phyloP scores from a whole-genome alignment of 139 green algal genomes.

The Pleodorina starrii region DNA sequence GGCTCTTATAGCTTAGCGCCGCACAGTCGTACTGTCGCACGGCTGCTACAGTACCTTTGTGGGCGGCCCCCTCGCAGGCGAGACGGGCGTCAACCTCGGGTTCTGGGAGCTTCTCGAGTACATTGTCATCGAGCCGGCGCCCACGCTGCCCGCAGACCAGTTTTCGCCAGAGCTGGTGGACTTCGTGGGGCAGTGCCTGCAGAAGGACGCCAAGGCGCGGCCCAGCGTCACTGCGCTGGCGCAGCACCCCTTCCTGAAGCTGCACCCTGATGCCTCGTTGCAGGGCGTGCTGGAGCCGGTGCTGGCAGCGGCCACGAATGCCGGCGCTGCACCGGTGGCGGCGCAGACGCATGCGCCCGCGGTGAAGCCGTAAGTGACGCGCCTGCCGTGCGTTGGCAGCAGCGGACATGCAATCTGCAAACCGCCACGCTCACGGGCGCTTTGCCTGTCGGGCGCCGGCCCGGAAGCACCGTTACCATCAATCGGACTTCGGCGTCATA shows the following conservation, averaged over 20 bases:
- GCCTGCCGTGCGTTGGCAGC: no score
- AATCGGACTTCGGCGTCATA: no score
- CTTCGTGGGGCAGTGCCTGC: slow-evolving; percentile 85
- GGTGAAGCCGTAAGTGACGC: no score
- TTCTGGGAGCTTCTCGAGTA: slow-evolving; percentile 79
- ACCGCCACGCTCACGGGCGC: no score
- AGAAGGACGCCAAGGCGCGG: slow-evolving; percentile 56
- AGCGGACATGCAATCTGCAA: no score
- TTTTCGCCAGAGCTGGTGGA: slow-evolving; percentile 86
- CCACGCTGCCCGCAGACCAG: slow-evolving; percentile 48
- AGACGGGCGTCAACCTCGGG: slow-evolving; percentile 58
- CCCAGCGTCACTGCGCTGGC: slow-evolving; percentile 52
- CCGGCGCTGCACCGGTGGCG: not conserved
- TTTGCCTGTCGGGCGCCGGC: no score
- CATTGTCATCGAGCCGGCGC: slow-evolving; percentile 66
- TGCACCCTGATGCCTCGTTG: slow-evolving; percentile 42
- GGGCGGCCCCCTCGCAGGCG: no score
- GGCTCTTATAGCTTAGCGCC: no score
- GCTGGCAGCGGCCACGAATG: not conserved
- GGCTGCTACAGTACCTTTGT: no score
- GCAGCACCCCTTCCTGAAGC: slow-evolving; percentile 61
- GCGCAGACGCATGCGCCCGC: no score
- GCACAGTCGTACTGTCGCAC: no score
- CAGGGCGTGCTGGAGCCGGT: slow-evolving; percentile 25
- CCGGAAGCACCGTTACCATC: no score